Base-by-base conservation (phyloP, 305 asterid species). In the Solanum chacoense region DNA sequence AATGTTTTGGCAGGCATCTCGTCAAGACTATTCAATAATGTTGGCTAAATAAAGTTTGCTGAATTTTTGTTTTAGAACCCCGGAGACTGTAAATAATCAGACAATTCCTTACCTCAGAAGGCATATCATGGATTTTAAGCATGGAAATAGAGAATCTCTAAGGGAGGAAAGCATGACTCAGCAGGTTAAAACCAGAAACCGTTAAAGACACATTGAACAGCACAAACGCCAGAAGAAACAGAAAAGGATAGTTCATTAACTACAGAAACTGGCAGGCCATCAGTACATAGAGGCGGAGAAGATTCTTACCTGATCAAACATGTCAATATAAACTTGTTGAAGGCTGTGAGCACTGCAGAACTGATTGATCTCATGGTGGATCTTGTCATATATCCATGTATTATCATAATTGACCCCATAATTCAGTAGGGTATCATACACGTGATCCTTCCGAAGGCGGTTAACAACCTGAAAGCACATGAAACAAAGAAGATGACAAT, bases 351-450 rank as follows among this genome's bases (percentile, higher is more conserved):
- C 93, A 91, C 99, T 98, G 91, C 99, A 98, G 88, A 98, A 98
- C 93, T 98, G 99, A 93, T 98, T 98, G 92, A 98, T 98, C 95
- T 98, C 99, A 10, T 98, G 99, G 90, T 98, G 99, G 91, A 98
- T 98, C 94, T 98, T 98, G 94, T 98, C 99, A 78, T 98, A 98
- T 91, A 98, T 98, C 99, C 99, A 98, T 32, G 99, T 98, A 90
- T 98, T 88, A 94, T 98, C 99, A 91, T 98, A 98, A 26, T 95
- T 94, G 86, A 98, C 98, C 75, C 99, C 99, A 88, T 95, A 98
- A 91, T 98, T 91, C 88, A 87, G 96, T 76, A 98, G 93, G 55
- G 99, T 98, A 9, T 95, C 98, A 38, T 94, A 90, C 38, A 98
- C 99, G 26, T 95, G 91, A 65, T 96, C 97, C 96, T 96, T 98